Percentiles rank a stretch among this genome's conserved stretches.
phyloP scores from a whole-genome alignment of 805 yeast species.

The Tetrapisispora nanseiensis region DNA sequence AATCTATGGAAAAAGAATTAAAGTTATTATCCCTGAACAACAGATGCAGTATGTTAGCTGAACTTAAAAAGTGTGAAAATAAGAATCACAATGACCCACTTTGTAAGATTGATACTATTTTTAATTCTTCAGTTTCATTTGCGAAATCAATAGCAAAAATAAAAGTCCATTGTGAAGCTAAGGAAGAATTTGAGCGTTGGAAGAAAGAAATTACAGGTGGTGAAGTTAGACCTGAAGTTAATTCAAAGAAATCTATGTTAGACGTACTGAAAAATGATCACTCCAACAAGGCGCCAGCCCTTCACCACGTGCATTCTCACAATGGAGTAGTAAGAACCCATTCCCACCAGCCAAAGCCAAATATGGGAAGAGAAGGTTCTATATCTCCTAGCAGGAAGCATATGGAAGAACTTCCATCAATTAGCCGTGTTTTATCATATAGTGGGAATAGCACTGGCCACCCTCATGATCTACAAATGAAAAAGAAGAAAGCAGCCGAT shows the following conservation, averaged over 20 bases:
- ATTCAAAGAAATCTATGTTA: constrained; percentile 15
- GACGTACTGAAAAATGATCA: constrained; percentile 11
- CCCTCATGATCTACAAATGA: background rate
- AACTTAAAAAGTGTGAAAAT: constrained; percentile 6
- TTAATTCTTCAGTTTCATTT: constrained; percentile 12
- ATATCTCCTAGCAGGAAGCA: constrained; percentile 2
- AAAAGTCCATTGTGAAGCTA: constrained; percentile 5
- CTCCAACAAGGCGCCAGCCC: constrained; percentile 4
- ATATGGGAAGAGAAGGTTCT: constrained; percentile 1
- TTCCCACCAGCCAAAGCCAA: constrained; percentile 8
- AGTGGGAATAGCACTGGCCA: background rate
- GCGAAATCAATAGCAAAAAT: constrained; percentile 12
- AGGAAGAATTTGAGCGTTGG: constrained; percentile 11
- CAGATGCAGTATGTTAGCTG: constrained; percentile 8
- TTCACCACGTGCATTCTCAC: constrained; percentile 5
- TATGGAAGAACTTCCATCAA: background rate
- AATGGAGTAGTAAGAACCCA: background rate
- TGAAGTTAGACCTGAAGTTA: constrained; percentile 2
- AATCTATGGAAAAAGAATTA: constrained; percentile 7
- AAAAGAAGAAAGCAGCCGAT: background rate
- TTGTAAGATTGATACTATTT: constrained; percentile 9
- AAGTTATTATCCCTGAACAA: constrained; percentile 8
- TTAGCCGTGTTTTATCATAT: constrained; percentile 1
- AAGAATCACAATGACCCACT: background rate
- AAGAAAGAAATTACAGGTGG: constrained; percentile 17